A percentile compares a stretch with the other conserved stretches of the same genome.
phyloP scores from a whole-genome alignment of 139 green algal species.

The Bryopsis sp. region DNA sequence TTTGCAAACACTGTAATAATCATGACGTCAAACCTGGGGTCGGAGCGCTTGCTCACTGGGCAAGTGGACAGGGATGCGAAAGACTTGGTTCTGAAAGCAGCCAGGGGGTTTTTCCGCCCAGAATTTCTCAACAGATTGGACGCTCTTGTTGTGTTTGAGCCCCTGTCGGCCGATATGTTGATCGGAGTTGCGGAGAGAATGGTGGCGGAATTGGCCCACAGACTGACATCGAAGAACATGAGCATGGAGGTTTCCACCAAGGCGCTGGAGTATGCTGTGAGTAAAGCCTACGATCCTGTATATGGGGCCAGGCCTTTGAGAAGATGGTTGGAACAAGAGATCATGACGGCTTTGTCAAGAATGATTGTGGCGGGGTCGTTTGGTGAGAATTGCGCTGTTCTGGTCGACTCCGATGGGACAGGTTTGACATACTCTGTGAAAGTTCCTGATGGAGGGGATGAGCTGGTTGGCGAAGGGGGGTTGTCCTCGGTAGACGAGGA shows the following conservation, averaged over 20 bases:
- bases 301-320: constrained; percentile 81
- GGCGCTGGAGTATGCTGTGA: constrained; percentile 68
- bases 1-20: constrained; percentile 93
- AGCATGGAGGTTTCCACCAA: constrained; percentile 57
- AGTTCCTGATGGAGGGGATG: too few species aligned
- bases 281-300: constrained; percentile 83
- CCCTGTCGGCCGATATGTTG: constrained; percentile 82
- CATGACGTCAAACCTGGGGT: constrained; percentile 91
- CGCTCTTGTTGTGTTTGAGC: constrained; percentile 93
- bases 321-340: too few species aligned
- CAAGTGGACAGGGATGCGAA: constrained; percentile 31
- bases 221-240: constrained; percentile 73
- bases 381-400: too few species aligned
- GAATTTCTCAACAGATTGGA: constrained; percentile 93
- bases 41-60: constrained; percentile 89
- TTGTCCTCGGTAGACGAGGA: too few species aligned
- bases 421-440: too few species aligned
- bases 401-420: too few species aligned
- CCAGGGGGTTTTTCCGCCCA: constrained; percentile 92
- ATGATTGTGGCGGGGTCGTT: too few species aligned
- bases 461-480: too few species aligned
- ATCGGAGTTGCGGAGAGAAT: constrained; percentile 85
- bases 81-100: constrained; percentile 79
- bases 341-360: too few species aligned
- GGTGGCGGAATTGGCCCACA: constrained; percentile 69